Conservation (phyloP, 1,284 basidiomycete species). For the Macrocybe sp. region DNA sequence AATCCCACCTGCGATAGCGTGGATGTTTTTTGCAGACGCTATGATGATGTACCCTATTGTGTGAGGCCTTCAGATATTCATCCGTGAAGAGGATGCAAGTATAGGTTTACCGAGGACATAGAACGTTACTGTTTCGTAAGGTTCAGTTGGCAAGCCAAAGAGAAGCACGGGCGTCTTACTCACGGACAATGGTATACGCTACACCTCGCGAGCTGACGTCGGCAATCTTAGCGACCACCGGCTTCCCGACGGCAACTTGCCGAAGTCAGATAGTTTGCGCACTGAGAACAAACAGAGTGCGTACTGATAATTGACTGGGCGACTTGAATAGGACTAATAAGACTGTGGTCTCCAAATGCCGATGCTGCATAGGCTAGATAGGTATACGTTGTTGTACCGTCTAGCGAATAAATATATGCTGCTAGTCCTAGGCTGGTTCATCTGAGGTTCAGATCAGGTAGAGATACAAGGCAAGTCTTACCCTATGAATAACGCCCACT, state of each 20-base stretch:
- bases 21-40: conserved; percentile 54
- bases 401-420: conserved; percentile 74
- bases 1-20: conserved; percentile 49
- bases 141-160: not conserved
- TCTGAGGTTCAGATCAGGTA: not conserved
- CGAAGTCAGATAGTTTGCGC: not conserved
- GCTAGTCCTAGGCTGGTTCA: conserved; percentile 56
- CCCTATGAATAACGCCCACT: conserved; percentile 62
- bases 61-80: not conserved
- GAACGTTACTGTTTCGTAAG: conserved; percentile 39
- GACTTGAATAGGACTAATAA: conserved; percentile 62
- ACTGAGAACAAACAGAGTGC: conserved; percentile 9
- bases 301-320: conserved; percentile 53
- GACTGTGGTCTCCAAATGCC: conserved; percentile 51
- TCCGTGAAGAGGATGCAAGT: not conserved
- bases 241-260: conserved; percentile 53
- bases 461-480: conserved; percentile 19
- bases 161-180: conserved; percentile 24
- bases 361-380: conserved; percentile 67
- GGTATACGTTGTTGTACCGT: conserved; percentile 62
- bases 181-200: conserved; percentile 62
- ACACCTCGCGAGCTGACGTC: conserved; percentile 58
- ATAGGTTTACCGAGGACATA: conserved; percentile 42
- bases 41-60: conserved; percentile 58
- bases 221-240: conserved; percentile 75